These are phyloP conservation scores for Calvatia gigantea DNA, from an alignment of 768 basidiomycete genomes.

Conservation along the genomic window DNA sequence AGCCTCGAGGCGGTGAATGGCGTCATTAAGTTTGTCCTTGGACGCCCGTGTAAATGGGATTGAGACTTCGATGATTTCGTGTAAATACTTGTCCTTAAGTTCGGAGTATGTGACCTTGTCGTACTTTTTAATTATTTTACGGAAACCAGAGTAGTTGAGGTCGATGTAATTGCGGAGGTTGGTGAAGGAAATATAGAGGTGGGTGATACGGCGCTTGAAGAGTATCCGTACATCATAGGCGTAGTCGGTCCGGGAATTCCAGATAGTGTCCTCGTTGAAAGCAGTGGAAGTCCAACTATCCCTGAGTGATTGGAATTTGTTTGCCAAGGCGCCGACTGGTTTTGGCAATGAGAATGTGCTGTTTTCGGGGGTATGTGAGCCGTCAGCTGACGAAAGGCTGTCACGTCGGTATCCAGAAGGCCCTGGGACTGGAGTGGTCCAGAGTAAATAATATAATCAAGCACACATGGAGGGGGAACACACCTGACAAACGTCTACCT, in stretches of 20 bases:
- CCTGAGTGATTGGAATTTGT: slow-evolving; percentile 46
- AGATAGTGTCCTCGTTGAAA: slow-evolving; percentile 47
- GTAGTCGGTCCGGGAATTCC: slow-evolving; percentile 77
- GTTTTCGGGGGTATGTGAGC: slow-evolving; percentile 36
- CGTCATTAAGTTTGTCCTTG: slow-evolving; percentile 58
- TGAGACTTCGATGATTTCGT: slow-evolving; percentile 61
- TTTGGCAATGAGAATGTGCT: slow-evolving; percentile 18
- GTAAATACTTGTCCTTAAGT: slow-evolving; percentile 79
- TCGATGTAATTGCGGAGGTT: slow-evolving; percentile 86
- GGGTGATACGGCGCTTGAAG: slow-evolving; percentile 87
- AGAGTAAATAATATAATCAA: background rate
- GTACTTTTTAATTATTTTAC: slow-evolving; percentile 97
- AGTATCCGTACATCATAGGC: slow-evolving; percentile 80
- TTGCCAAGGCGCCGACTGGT: slow-evolving; percentile 37
- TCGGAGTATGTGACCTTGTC: slow-evolving; percentile 88
- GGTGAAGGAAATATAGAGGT: slow-evolving; percentile 71
- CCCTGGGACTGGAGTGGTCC: background rate
- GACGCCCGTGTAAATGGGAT: slow-evolving; percentile 65
- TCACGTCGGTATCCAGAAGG: slow-evolving; percentile 8
- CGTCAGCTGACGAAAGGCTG: slow-evolving; percentile 25
- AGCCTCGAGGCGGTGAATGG: slow-evolving; percentile 55
- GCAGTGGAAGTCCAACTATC: slow-evolving; percentile 46
- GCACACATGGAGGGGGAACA: slow-evolving; percentile 4
- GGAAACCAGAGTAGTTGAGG: slow-evolving; percentile 88
- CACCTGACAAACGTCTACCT: slow-evolving; percentile 18